Conservation (phyloP, 306 rosid species). For the Abrus precatorius region DNA sequence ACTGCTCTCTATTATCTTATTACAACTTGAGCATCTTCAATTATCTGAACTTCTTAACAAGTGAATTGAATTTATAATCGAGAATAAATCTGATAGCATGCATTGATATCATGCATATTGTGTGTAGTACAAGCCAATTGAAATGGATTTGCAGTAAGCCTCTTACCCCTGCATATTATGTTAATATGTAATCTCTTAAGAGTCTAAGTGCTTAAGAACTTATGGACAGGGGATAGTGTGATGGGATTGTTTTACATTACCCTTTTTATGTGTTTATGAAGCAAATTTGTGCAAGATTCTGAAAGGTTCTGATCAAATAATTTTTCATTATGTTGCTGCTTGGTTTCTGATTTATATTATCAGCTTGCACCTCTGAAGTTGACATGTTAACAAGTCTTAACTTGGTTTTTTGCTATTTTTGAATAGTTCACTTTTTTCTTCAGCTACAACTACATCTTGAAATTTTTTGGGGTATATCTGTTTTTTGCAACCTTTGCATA, state of each 20-base stretch:
- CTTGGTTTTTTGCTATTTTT: neutral
- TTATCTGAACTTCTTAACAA: neutral
- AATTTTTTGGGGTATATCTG: neutral
- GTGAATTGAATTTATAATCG: neutral
- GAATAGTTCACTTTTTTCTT: neutral
- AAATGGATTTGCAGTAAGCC: neutral
- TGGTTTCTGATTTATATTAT: neutral
- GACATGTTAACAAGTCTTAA: neutral
- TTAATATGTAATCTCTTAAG: neutral
- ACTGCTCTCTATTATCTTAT: conserved; percentile 13
- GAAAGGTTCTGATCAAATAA: neutral
- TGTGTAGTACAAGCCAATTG: neutral
- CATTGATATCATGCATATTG: conserved; percentile 24
- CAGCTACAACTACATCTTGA: neutral
- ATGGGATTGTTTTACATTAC: neutral
- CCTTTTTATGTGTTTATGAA: neutral
- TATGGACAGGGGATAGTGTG: neutral
- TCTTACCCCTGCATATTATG: neutral
- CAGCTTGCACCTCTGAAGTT: neutral
- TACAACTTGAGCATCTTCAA: neutral
- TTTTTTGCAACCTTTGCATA: conserved; percentile 4
- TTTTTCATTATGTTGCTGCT: neutral
- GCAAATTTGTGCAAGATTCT: neutral
- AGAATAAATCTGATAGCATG: neutral
- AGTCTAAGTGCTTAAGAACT: neutral